These are phyloP conservation scores for Eucalyptus brandiana DNA, from an alignment of 345 rosid genomes.

Conservation along the genomic window DNA sequence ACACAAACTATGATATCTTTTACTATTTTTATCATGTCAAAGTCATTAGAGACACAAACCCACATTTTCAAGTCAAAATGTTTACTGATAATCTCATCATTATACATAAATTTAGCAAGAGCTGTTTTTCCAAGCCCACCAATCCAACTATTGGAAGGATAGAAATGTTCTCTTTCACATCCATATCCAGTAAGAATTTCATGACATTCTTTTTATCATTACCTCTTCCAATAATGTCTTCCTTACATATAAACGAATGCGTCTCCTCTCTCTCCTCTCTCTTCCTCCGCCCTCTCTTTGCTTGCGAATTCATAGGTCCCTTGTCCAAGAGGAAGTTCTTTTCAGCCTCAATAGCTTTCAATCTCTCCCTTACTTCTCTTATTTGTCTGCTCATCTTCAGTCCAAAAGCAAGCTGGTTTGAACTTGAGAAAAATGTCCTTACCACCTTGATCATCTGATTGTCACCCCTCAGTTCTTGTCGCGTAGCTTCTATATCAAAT, in stretches of 20 bases:
- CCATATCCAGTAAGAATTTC: too few relatives aligned
- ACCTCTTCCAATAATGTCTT: neutral
- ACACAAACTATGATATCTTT: neutral
- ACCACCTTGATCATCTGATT: neutral
- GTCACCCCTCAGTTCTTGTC: neutral
- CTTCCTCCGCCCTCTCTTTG: neutral
- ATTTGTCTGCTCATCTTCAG: too few relatives aligned
- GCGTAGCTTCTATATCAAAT: neutral
- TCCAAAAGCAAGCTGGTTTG: too few relatives aligned
- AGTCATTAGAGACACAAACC: neutral
- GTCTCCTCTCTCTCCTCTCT: neutral
- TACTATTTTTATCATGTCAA: neutral
- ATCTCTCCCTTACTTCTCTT: neutral
- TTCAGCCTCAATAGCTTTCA: rapidly evolving
- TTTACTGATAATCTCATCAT: neutral
- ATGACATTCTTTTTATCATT: rapidly evolving
- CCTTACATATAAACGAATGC: neutral
- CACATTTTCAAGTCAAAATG: neutral
- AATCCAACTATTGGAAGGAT: neutral
- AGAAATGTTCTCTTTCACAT: neutral
- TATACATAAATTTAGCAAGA: neutral
- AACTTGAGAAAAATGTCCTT: neutral
- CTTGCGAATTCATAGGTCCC: neutral
- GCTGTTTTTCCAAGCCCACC: neutral
- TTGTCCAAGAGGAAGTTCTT: rapidly evolving